phyloP scores from a whole-genome alignment of 2,329 filamentous ascomycete genomes.

The Achaetomium macrosporum region DNA sequence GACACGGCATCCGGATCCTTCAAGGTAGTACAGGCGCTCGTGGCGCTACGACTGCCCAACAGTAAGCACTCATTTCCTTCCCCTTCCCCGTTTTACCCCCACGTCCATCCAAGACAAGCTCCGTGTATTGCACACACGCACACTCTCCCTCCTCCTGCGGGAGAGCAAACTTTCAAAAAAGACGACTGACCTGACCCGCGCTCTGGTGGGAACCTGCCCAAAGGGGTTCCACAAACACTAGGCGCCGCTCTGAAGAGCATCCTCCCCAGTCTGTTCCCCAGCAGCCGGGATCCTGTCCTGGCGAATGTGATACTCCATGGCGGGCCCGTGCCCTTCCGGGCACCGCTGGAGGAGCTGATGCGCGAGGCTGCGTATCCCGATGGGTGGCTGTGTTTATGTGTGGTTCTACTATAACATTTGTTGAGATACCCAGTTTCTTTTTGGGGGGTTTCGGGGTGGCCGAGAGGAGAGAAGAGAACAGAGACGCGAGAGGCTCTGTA shows the following conservation, averaged over 20 bases:
- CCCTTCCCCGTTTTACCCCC: conserved; percentile 1
- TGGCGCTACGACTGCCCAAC: conserved; percentile 45
- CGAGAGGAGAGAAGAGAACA: not conserved
- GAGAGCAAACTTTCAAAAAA: not conserved
- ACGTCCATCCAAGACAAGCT: too few relatives aligned
- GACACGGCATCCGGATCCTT: conserved; percentile 44
- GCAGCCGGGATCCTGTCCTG: conserved; percentile 73
- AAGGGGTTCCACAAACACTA: conserved; percentile 44
- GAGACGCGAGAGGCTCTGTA: too few relatives aligned
- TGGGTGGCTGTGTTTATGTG: conserved; percentile 81
- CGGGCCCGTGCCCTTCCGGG: conserved; percentile 70
- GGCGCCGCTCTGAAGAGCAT: conserved; percentile 71
- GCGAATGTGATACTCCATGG: conserved; percentile 85
- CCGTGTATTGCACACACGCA: not conserved
- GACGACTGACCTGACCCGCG: conserved; percentile 32
- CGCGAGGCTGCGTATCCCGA: conserved; percentile 81
- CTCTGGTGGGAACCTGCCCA: not conserved
- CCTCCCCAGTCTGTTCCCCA: conserved; percentile 80
- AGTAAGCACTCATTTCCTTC: conserved; percentile 27
- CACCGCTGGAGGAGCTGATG: conserved; percentile 77
- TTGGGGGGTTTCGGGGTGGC: too few relatives aligned
- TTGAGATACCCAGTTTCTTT: not conserved
- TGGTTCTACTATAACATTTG: conserved; percentile 56
- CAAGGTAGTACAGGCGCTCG: conserved; percentile 69
- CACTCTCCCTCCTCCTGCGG: not conserved